Evolutionary conservation across 805 yeast genomes (phyloP).

Genomic region (Wickerhamiella azymoides): DNA sequence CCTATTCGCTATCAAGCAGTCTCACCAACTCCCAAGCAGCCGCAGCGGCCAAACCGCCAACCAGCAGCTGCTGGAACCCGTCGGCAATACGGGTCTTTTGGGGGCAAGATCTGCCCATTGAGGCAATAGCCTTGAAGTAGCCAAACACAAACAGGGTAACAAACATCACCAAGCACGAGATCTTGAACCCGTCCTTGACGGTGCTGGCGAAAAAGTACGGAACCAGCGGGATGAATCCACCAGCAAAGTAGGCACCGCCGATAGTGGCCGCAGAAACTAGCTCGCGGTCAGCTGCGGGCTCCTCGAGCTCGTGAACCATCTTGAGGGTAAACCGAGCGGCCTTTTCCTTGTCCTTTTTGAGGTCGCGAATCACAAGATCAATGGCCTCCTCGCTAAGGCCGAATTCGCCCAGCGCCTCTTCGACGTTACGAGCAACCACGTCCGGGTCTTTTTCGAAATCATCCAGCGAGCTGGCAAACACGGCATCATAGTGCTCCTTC

Average conservation of each 20-base stretch:
- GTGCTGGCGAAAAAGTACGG: slow-evolving; percentile 71
- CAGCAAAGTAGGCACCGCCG: slow-evolving; percentile 71
- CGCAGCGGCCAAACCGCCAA: slow-evolving; percentile 93
- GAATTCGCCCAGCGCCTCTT: slow-evolving; percentile 4
- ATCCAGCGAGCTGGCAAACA: slow-evolving; percentile 9
- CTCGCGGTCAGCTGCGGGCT: slow-evolving; percentile 84
- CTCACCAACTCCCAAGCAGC: slow-evolving; percentile 90
- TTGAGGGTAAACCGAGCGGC: slow-evolving; percentile 75
- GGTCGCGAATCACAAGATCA: slow-evolving; percentile 1
- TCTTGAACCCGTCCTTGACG: slow-evolving; percentile 61
- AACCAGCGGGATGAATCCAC: slow-evolving; percentile 76
- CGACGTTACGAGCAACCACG: not conserved
- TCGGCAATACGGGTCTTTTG: slow-evolving; percentile 35
- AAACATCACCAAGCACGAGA: slow-evolving; percentile 65
- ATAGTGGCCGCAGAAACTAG: slow-evolving; percentile 72
- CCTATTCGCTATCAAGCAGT: slow-evolving; percentile 5
- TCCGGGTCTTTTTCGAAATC: slow-evolving; percentile 1
- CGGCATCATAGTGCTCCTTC: slow-evolving; percentile 20
- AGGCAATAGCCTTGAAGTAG: slow-evolving; percentile 59
- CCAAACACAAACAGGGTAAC: slow-evolving; percentile 77
- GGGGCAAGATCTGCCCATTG: slow-evolving; percentile 34
- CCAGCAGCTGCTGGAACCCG: slow-evolving; percentile 80
- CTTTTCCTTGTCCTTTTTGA: slow-evolving; percentile 26
- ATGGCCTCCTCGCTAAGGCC: slow-evolving; percentile 4
- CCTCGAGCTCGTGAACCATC: slow-evolving; percentile 79